These are phyloP conservation scores for Colletotrichum navitas DNA, from an alignment of 2,329 filamentous ascomycete species.

Conservation along the genomic window DNA sequence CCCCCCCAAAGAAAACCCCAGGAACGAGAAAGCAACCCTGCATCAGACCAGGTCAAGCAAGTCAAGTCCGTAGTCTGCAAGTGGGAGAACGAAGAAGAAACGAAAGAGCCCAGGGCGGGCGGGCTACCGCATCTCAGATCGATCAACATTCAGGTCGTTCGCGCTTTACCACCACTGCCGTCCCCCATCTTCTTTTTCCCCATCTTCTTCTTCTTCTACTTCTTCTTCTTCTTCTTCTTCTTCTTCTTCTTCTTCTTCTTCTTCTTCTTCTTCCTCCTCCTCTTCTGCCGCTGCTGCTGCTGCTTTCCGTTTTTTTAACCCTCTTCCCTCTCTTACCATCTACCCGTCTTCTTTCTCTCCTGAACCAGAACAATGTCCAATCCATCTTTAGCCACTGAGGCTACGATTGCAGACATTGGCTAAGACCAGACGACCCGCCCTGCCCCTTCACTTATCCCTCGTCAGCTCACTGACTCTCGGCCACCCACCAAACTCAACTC, in stretches of 20 bases:
- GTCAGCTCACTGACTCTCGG: slow-evolving; percentile 1
- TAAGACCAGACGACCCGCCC: slow-evolving; percentile 19
- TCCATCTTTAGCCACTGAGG: slow-evolving; percentile 37
- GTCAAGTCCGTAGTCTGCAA: slow-evolving; percentile 16
- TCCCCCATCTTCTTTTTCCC: slow-evolving; percentile 5
- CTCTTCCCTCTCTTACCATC: background rate
- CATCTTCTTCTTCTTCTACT: slow-evolving; percentile 3
- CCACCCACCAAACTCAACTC: background rate
- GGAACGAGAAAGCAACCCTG: slow-evolving; percentile 20
- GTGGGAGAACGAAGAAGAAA: slow-evolving; percentile 28
- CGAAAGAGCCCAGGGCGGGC: slow-evolving; percentile 21
- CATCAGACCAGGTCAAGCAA: slow-evolving; percentile 19
- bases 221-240: background rate
- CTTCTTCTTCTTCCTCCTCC: background rate
- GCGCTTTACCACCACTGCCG: slow-evolving; percentile 22
- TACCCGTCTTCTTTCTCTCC: background rate
- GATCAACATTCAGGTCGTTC: slow-evolving; percentile 24
- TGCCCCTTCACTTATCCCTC: background rate
- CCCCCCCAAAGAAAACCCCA: background rate
- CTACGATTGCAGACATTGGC: slow-evolving; percentile 37
- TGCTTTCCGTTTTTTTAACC: background rate
- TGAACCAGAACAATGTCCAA: slow-evolving; percentile 33
- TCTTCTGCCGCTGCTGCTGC: background rate
- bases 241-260: background rate
- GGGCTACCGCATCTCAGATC: slow-evolving; percentile 32